Percentiles rank a stretch among this genome's conserved stretches.
phyloP scores from a whole-genome alignment of 1,284 basidiomycete genomes.

The Malassezia sp. region DNA sequence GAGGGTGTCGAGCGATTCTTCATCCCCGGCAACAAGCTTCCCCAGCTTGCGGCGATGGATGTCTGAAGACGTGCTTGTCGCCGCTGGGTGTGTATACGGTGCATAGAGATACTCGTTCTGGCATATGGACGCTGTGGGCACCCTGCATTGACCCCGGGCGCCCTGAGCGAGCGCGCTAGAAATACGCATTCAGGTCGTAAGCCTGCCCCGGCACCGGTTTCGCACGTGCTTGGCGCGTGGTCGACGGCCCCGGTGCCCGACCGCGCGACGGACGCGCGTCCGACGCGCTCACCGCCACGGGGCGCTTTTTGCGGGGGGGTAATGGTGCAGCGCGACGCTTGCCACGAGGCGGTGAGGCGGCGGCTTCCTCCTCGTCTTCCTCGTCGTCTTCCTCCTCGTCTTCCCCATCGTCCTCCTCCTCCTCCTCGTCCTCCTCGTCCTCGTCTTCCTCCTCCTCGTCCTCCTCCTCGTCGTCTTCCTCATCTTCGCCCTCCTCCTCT shows the following conservation, averaged over 20 bases:
- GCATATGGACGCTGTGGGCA: too few species aligned
- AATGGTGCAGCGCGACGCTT: too few species aligned
- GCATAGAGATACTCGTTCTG: not conserved
- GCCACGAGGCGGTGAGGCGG: too few species aligned
- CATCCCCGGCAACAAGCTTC: slow-evolving; percentile 61
- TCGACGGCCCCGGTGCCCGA: not conserved
- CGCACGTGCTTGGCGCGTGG: not conserved
- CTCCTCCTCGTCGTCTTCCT: slow-evolving; percentile 25
- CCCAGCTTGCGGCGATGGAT: slow-evolving; percentile 30
- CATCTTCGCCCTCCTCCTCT: slow-evolving; percentile 15
- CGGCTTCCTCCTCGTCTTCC: slow-evolving; percentile 17
- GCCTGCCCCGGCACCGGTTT: slow-evolving; percentile 14
- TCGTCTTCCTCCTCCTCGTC: slow-evolving; percentile 29
- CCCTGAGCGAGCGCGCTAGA: too few species aligned
- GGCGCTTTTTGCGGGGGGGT: too few species aligned
- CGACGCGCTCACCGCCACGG: not conserved
- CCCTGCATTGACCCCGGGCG: too few species aligned
- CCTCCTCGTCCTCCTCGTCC: slow-evolving; percentile 23
- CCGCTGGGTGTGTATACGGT: not conserved
- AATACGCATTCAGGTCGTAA: slow-evolving; percentile 35
- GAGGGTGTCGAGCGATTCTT: slow-evolving; percentile 82
- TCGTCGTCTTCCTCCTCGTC: slow-evolving; percentile 20
- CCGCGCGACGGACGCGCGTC: not conserved
- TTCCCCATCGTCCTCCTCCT: slow-evolving; percentile 17
- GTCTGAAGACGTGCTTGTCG: slow-evolving; percentile 22